These are phyloP conservation scores for Colletotrichum sp. DNA, from an alignment of 2,329 filamentous ascomycete species.

Conservation along the genomic window DNA sequence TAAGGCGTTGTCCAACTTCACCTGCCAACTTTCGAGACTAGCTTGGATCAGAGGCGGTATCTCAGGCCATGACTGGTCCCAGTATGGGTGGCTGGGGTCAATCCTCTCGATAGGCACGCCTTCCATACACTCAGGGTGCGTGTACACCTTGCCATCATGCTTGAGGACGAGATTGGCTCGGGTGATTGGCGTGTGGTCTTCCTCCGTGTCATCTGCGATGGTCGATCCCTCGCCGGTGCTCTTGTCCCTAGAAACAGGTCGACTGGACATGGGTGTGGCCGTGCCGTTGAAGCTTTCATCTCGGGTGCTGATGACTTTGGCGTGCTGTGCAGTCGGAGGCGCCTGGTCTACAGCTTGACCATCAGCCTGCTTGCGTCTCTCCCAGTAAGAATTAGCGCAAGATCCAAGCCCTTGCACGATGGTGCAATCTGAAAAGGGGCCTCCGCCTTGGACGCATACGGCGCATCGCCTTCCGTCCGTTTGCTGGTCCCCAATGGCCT, in stretches of 20 bases:
- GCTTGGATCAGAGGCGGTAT: conserved; percentile 47
- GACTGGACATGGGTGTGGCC: not conserved
- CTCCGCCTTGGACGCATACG: conserved; percentile 46
- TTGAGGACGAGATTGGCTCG: conserved; percentile 47
- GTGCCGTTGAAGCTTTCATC: not conserved
- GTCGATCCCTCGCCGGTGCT: not conserved
- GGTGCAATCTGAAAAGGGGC: conserved; percentile 51
- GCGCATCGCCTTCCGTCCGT: conserved; percentile 41
- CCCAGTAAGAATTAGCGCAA: conserved; percentile 60
- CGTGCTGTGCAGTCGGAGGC: not conserved
- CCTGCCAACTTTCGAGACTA: conserved; percentile 51
- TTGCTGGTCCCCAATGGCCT: conserved; percentile 48
- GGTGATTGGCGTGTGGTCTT: conserved; percentile 36
- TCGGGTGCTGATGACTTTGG: not conserved
- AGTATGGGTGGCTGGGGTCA: conserved; percentile 55
- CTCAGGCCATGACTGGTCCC: conserved; percentile 58
- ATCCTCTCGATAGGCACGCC: conserved; percentile 61
- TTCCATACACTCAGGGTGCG: conserved; percentile 55
- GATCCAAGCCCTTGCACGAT: conserved; percentile 49
- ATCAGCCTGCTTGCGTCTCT: conserved; percentile 32
- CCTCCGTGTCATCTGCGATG: conserved; percentile 3
- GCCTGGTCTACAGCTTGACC: not conserved
- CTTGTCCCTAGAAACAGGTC: conserved; percentile 10
- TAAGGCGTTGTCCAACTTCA: conserved; percentile 47
- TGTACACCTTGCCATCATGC: conserved; percentile 55